Base-by-base conservation (phyloP, 306 rosid genomes). In the Neltuma alba region DNA sequence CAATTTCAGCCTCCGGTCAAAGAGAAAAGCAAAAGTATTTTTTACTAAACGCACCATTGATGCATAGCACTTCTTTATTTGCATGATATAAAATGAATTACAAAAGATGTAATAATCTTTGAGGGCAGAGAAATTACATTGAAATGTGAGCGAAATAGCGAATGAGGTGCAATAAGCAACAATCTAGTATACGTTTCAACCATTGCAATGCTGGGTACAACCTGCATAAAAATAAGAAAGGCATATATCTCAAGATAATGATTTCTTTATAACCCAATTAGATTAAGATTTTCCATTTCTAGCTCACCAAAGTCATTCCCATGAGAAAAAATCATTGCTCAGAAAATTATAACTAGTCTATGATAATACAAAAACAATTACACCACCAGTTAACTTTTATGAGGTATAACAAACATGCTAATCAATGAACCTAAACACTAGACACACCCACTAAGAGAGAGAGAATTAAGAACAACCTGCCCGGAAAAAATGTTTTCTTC, bases 181-280 rank as follows among this genome's bases (percentile, higher is more conserved):
- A 95, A 76, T 76, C 99, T 91, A 50, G 91, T 68, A 87, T 95
- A 95, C 13, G 99, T 91, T 85, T 95, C 99, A 62, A 91, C 98
- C 98, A 95, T 90, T 41, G 99, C 98, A 84, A 95, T 89, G 89
- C 92, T 95, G 72, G 99, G 98, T 27, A 91, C 84, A 85, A 82
- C 93, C 99, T 95, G 93, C 91, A 87, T 42, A 62, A 13, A 77
- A 50, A 74, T 67, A 72, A 10, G 27, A 64, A 84, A 73, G 62
- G 50, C 31, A 73, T 28, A 14, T 60, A 60, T 28, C 20, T 28
- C 37, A 5, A 28, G 66, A 75, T 84, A 74, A 40, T 23, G 66
- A 78, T 75, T 64, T 62, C 41, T 42, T 70, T 67, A 42, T n/a
- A 72, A 77, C 63, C 52, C 76, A 79, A 66, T 72, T 50, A 55